These are phyloP conservation scores for Tetracladium setigerum DNA, from an alignment of 495 filamentous ascomycete genomes.

Conservation along the genomic window DNA sequence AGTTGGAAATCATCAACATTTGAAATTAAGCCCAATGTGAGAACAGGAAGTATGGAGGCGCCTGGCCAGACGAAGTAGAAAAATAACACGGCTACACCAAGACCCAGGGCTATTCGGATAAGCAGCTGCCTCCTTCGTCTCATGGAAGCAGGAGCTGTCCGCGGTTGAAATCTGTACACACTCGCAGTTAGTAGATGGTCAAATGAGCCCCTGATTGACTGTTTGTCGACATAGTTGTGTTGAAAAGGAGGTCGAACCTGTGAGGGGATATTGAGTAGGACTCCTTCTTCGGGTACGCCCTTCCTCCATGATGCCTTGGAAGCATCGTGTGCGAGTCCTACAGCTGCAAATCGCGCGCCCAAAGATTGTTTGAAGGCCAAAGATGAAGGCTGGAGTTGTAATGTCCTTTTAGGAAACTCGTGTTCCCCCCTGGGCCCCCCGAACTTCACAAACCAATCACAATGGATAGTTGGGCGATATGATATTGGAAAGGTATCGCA, in stretches of 20 bases:
- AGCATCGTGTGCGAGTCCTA: constrained; percentile 36
- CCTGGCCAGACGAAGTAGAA: constrained; percentile 59
- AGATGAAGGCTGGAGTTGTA: too few species aligned
- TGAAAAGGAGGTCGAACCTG: constrained; percentile 46
- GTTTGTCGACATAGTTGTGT: constrained; percentile 1
- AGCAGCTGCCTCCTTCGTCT: constrained; percentile 70
- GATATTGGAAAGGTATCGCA: too few species aligned
- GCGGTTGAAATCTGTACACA: constrained; percentile 70
- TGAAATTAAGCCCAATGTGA: constrained; percentile 68
- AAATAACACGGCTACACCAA: constrained; percentile 47
- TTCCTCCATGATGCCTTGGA: constrained; percentile 46
- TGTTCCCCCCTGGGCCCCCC: too few species aligned
- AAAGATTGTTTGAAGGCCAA: too few species aligned
- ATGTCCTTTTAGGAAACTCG: too few species aligned
- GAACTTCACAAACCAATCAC: too few species aligned
- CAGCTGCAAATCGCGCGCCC: too few species aligned
- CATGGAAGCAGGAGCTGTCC: constrained; percentile 60
- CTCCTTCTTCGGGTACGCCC: constrained; percentile 31
- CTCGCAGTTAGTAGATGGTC: constrained; percentile 6
- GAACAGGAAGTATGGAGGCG: constrained; percentile 57
- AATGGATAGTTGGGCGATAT: too few species aligned
- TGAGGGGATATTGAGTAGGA: constrained; percentile 87
- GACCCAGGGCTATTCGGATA: constrained; percentile 50
- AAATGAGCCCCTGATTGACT: background rate
- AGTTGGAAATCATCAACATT: constrained; percentile 65